A percentile compares a stretch with the other conserved stretches of the same genome.
Evolutionary conservation across 2,329 filamentous ascomycete species (phyloP).

Genomic region (Fusarium sp.): DNA sequence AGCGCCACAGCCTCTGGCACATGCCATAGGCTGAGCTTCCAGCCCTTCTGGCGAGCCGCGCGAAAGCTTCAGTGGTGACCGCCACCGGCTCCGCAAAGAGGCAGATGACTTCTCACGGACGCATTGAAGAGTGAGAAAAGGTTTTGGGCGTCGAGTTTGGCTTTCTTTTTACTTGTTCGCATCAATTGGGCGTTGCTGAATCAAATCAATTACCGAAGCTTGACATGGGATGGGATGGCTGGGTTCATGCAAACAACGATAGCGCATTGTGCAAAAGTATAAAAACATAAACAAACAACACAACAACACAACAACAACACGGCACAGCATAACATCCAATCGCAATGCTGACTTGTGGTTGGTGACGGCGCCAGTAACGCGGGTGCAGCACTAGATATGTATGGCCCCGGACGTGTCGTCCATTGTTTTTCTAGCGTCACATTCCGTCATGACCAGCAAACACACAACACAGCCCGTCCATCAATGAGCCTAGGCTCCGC

Average conservation of each 20-base stretch:
- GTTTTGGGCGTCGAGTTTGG: conserved; percentile 2
- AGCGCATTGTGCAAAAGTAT: not conserved
- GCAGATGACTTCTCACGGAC: not conserved
- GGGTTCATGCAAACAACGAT: conserved; percentile 26
- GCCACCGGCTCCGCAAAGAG: conserved; percentile 2
- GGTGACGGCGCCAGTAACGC: not conserved
- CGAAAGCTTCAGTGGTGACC: conserved; percentile 17
- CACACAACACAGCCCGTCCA: not conserved
- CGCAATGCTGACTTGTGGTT: conserved; percentile 26
- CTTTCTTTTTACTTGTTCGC: conserved; percentile 18
- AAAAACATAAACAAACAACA: conserved; percentile 18
- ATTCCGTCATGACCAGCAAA: conserved; percentile 29
- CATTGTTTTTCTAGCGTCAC: conserved; percentile 12
- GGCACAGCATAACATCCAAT: not conserved
- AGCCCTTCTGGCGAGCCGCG: conserved; percentile 21
- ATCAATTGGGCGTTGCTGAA: conserved; percentile 13
- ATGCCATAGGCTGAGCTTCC: conserved; percentile 29
- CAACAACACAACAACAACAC: conserved; percentile 13
- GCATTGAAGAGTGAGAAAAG: not conserved
- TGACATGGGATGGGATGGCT: conserved; percentile 10
- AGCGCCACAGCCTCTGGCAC: conserved; percentile 11
- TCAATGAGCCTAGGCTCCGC: conserved; percentile 16
- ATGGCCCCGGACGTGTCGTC: not conserved
- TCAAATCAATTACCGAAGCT: not conserved
- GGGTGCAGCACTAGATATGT: conserved; percentile 1